Percentiles rank a stretch among this genome's conserved stretches.
These are phyloP conservation scores for Phytophthora cajani DNA, from an alignment of 352 stramenopile species.

Conservation along the genomic window DNA sequence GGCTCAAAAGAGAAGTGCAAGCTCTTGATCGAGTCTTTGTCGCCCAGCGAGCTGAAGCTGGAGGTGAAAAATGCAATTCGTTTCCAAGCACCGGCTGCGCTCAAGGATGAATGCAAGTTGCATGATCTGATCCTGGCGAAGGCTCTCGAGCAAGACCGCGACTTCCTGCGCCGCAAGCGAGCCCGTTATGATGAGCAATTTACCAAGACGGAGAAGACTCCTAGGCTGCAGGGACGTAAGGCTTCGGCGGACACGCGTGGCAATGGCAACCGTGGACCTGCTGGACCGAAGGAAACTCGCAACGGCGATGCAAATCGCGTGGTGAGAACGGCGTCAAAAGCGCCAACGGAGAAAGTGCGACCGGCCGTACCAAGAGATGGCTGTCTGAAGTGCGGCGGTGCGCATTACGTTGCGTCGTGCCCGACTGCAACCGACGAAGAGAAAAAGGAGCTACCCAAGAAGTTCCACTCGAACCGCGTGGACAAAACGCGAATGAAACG, in stretches of 20 bases:
- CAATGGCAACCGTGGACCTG: not conserved
- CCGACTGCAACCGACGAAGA: constrained; percentile 9
- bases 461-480: constrained; percentile 3
- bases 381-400: constrained; percentile 12
- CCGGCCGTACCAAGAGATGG: constrained; percentile 3
- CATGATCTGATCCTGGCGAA: constrained; percentile 16
- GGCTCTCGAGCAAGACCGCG: constrained; percentile 13
- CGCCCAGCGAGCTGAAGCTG: constrained; percentile 7
- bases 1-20: constrained; percentile 12
- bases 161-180: constrained; percentile 11
- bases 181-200: constrained; percentile 12
- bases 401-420: constrained; percentile 11
- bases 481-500: constrained; percentile 10
- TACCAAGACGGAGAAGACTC: not conserved
- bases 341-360: not conserved
- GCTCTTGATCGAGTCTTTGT: constrained; percentile 12
- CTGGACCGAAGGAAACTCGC: not conserved
- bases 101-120: constrained; percentile 12
- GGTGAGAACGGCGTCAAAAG: not conserved
- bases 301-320: not conserved
- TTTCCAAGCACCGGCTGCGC: constrained; percentile 7
- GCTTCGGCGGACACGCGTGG: not conserved
- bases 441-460: constrained; percentile 12
- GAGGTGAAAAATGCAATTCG: constrained; percentile 18
- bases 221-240: not conserved